Evolutionary conservation across 345 rosid species (phyloP).

Genomic region (Reutealis trisperma): DNA sequence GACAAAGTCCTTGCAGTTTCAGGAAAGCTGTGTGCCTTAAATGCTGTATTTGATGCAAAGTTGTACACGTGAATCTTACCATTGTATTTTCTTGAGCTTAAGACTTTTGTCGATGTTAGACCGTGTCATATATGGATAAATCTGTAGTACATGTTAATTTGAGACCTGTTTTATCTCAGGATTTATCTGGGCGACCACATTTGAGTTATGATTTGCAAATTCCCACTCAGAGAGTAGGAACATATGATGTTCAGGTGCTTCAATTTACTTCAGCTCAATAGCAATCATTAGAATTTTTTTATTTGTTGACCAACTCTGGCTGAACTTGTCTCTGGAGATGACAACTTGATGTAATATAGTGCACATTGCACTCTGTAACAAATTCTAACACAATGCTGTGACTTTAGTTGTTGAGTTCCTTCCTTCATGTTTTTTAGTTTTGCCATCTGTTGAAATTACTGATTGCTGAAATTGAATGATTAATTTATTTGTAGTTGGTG

Average conservation of each 20-base stretch:
- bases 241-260: constrained; percentile 82
- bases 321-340: not conserved
- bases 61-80: not conserved
- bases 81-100: not conserved
- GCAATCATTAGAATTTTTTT: not conserved
- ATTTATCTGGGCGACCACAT: constrained; percentile 83
- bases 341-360: not conserved
- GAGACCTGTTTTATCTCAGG: constrained; percentile 46
- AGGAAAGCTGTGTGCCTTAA: not conserved
- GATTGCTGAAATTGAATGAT: constrained; percentile 8
- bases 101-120: not conserved
- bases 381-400: not conserved
- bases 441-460: not conserved
- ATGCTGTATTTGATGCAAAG: not conserved
- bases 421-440: constrained; percentile 3
- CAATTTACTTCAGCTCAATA: constrained; percentile 12
- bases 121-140: not conserved
- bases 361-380: not conserved
- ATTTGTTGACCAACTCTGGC: not conserved
- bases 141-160: constrained; percentile 1
- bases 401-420: not conserved
- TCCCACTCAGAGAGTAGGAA: constrained; percentile 82
- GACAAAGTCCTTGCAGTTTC: not conserved
- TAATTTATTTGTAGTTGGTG: constrained; percentile 58
- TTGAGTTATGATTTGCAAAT: constrained; percentile 72